Base-by-base conservation (phyloP, 1,284 basidiomycete species). In the Taiwanofungus camphoratus region DNA sequence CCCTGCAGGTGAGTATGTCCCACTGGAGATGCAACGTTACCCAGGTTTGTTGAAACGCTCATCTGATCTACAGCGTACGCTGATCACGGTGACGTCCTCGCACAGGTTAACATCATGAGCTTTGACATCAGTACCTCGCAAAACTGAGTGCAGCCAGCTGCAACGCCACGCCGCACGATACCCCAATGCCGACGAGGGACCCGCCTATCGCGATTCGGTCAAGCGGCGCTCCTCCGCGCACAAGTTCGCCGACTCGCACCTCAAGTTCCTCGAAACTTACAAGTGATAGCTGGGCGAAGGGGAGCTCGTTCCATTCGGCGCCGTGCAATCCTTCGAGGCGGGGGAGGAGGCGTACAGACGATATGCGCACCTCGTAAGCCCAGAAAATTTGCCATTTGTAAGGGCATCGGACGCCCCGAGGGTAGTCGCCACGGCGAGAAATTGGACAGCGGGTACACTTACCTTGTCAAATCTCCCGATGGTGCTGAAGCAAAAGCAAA, bases 131-230 rank as follows among this genome's bases (percentile, higher is more conserved):
- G n/a, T n/a, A n/a, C n/a, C n/a, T n/a, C n/a, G n/a, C n/a, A n/a
- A n/a, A n/a, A n/a, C n/a, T n/a, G n/a, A n/a, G n/a, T n/a, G n/a
- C n/a, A n/a, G n/a, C n/a, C n/a, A 92, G 89, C 66, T 94, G 12
- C 85, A 93, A 63, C 72, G 92, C 13, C 92, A 94, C 53, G 87
- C 88, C 1, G 81, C 86, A 1, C 75, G 92, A 27, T 92, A 75
- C 52, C 92, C 91, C 0, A 88, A 87, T 0, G 51, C 58, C 0
- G 64, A 65, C 5, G 71, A 80, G 1, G 64, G 70, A 0, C 42
- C 48, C 23, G 36, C 30, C 13, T 60, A 60, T 39, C 46, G 43
- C 19, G 3, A 38, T 2, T 52, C 53, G 1, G 52, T 60, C 20
- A 53, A 59, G n/a, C 81, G 77, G 48, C 65, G 87, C 0, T 53